Evolutionary conservation across 164 flowering plant species (phyloP).

Genomic region (Liriodendron chinense): DNA sequence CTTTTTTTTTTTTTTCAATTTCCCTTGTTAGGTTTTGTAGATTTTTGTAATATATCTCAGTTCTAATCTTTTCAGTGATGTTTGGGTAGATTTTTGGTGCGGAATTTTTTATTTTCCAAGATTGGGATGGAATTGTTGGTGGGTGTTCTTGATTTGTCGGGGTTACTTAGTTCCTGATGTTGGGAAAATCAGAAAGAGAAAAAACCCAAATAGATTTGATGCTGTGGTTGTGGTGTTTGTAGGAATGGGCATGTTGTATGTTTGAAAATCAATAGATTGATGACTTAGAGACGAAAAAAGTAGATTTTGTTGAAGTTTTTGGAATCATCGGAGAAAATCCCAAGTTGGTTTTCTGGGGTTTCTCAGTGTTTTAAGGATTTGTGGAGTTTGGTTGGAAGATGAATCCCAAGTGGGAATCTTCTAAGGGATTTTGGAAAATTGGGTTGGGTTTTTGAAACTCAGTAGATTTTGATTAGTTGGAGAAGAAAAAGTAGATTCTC

Average conservation of each 20-base stretch:
- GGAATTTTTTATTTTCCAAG: too few species aligned
- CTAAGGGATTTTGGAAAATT: too few species aligned
- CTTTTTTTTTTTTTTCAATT: too few species aligned
- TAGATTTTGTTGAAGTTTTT: not conserved
- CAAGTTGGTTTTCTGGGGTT: not conserved
- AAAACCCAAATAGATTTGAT: not conserved
- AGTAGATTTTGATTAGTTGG: too few species aligned
- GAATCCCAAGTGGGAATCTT: too few species aligned
- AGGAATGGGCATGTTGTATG: not conserved
- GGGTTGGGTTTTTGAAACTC: too few species aligned
- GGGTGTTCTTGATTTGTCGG: too few species aligned
- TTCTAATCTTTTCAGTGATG: slow-evolving; percentile 19
- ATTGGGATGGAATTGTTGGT: too few species aligned
- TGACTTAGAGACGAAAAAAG: too few species aligned
- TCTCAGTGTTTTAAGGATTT: not conserved
- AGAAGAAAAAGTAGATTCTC: too few species aligned
- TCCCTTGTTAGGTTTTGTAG: not conserved
- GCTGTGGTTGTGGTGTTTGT: not conserved
- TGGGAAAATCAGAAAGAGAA: not conserved
- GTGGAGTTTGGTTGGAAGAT: too few species aligned
- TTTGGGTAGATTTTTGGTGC: not conserved
- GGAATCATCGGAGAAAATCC: not conserved
- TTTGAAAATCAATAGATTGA: too few species aligned
- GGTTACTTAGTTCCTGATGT: not conserved
- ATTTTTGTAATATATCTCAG: not conserved